Base-by-base conservation (phyloP, 768 basidiomycete species). In the Gloeopeniophorella convolvens region DNA sequence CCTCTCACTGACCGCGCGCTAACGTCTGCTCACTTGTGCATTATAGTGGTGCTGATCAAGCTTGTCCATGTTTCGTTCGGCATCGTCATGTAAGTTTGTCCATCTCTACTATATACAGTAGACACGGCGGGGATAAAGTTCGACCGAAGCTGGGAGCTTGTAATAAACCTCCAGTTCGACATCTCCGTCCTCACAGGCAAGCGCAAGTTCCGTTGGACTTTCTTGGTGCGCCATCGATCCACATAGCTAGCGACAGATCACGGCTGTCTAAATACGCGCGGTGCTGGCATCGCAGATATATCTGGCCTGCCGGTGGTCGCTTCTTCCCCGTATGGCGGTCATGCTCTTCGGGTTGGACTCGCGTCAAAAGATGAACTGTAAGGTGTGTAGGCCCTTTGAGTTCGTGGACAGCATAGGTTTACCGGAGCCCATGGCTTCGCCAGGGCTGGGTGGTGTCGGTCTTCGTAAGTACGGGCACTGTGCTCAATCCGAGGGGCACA, bases 191-290 rank as follows among this genome's bases (percentile, higher is more conserved):
- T 52, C 13, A 35, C 10, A 13, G 27, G 39, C 11, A 45, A 51
- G 44, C 49, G 54, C 27, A 45, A 33, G 42, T 52, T 45, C 18
- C 39, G 42, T 4, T 46, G 54, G 54, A 33, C 50, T 4, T 51
- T 55, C 40, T 45, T 32, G 20, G 49, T 55, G 30, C 6, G 54
- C 13, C 21, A n/a, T 16, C 23, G 4, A 4, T 34, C n/a, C n/a
- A n/a, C 23, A 3, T 21, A 11, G 16, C 12, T 2, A 16, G n/a
- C 10, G 12, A 3, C 6, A 3, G 11, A 1, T 23, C 5, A 18
- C 27, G 21, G 26, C 43, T n/a, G 20, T 44, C 21, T 31, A 10
- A 24, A 12, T 9, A 10, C 3, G 37, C 12, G 33, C 18, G 3
- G n/a, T n/a, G n/a, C n/a, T n/a, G n/a, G n/a, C n/a, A n/a, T n/a